These are phyloP conservation scores for Colletotrichum endophyticum DNA, from an alignment of 2,329 filamentous ascomycete species.

Conservation along the genomic window DNA sequence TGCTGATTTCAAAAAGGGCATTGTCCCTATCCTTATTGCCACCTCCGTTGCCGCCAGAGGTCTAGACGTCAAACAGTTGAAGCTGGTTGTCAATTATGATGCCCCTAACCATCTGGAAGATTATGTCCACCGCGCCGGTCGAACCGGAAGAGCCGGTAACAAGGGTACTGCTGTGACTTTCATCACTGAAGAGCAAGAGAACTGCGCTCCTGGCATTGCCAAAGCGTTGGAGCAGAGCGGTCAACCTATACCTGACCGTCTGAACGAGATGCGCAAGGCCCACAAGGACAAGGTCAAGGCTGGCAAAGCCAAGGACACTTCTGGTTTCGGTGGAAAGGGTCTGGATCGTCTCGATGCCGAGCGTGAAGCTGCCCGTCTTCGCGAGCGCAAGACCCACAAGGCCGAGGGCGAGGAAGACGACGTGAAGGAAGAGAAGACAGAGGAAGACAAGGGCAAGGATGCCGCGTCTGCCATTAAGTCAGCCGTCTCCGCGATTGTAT, in stretches of 20 bases:
- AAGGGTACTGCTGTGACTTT: slow-evolving; percentile 95
- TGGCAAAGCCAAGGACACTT: slow-evolving; percentile 87
- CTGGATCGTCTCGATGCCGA: slow-evolving; percentile 91
- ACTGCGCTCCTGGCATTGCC: slow-evolving; percentile 84
- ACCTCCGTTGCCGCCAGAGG: slow-evolving; percentile 96
- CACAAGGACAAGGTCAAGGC: slow-evolving; percentile 92
- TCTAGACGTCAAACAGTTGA: slow-evolving; percentile 93
- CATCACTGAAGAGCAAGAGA: slow-evolving; percentile 88
- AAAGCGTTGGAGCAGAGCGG: slow-evolving; percentile 94
- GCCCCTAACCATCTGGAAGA: slow-evolving; percentile 94
- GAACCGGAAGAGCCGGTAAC: slow-evolving; percentile 93
- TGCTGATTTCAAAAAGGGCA: slow-evolving; percentile 89
- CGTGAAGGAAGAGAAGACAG: slow-evolving; percentile 74
- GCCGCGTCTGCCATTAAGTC: slow-evolving; percentile 70
- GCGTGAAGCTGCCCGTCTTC: slow-evolving; percentile 83
- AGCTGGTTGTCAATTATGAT: slow-evolving; percentile 95
- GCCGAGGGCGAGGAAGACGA: slow-evolving; percentile 86
- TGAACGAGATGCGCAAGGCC: slow-evolving; percentile 69
- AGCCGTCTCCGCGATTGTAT: slow-evolving; percentile 61
- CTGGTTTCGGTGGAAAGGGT: slow-evolving; percentile 94
- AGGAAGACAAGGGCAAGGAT: slow-evolving; percentile 73
- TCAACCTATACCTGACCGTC: slow-evolving; percentile 76
- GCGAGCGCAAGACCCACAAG: slow-evolving; percentile 89
- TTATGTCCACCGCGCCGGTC: slow-evolving; percentile 92
- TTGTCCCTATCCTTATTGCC: slow-evolving; percentile 88